Conservation (phyloP, 2,329 filamentous ascomycete genomes). For the Penicillium sp. region DNA sequence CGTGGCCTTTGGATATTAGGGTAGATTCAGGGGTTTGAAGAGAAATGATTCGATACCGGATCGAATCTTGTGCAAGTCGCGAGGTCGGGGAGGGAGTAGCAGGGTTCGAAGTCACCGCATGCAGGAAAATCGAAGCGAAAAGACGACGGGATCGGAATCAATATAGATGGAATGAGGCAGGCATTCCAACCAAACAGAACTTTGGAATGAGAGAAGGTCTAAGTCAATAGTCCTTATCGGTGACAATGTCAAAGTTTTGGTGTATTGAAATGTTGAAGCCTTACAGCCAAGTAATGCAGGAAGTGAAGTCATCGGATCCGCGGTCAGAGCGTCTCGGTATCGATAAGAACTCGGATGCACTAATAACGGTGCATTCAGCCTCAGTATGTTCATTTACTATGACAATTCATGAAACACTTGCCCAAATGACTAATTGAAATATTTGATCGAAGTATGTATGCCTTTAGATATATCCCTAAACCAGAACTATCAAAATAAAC, state of each 20-base stretch:
- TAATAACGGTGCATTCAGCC: not conserved
- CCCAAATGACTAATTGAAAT: no score
- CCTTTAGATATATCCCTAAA: not conserved
- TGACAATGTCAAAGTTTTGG: not conserved
- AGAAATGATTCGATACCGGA: slow-evolving; percentile 10
- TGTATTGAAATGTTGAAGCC: not conserved
- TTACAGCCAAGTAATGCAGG: not conserved
- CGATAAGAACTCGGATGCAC: slow-evolving; percentile 3
- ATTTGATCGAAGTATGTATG: not conserved
- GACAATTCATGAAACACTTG: not conserved
- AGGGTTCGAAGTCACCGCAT: slow-evolving; percentile 3
- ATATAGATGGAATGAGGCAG: not conserved
- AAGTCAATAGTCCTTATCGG: not conserved
- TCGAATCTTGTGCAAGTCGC: slow-evolving; percentile 7
- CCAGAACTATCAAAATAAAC: not conserved
- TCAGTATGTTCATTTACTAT: not conserved
- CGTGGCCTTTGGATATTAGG: not conserved
- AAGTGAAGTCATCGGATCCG: slow-evolving; percentile 17
- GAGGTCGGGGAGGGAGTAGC: not conserved
- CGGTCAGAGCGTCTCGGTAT: slow-evolving; percentile 12
- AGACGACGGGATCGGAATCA: not conserved
- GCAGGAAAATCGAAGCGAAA: slow-evolving; percentile 8
- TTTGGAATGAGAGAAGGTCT: not conserved
- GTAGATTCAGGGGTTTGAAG: not conserved
- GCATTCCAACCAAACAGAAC: not conserved